Evolutionary conservation across 2,329 filamentous ascomycete genomes (phyloP).

Genomic region (Aspergillus spinulosporus): DNA sequence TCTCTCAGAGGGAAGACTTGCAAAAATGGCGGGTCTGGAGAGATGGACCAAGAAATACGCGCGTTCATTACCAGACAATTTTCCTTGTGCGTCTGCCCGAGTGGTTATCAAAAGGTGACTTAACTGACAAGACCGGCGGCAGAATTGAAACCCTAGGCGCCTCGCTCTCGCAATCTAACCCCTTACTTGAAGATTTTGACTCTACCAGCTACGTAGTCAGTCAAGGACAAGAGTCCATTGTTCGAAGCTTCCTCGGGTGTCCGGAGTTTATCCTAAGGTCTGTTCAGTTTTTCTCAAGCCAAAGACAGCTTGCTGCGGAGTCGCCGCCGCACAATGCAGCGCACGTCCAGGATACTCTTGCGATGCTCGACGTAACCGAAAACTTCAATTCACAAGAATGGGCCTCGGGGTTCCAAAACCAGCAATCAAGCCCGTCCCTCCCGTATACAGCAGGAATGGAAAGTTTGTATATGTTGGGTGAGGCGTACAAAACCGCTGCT

Average conservation of each 20-base stretch:
- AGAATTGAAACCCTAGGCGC: constrained; percentile 37
- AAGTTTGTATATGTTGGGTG: not conserved
- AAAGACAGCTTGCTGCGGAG: constrained; percentile 25
- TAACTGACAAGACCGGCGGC: not conserved
- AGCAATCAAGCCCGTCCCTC: not conserved
- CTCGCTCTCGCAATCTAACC: constrained; percentile 31
- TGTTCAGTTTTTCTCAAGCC: constrained; percentile 30
- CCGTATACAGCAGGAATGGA: not conserved
- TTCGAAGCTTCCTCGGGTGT: constrained; percentile 38
- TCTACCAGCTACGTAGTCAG: constrained; percentile 17
- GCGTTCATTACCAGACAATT: constrained; percentile 32
- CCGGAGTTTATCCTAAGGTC: constrained; percentile 33
- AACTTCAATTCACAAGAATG: constrained; percentile 30
- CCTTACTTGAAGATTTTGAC: constrained; percentile 25
- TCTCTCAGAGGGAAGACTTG: not conserved
- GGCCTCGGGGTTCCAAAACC: constrained; percentile 23
- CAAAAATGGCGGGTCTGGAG: constrained; percentile 20
- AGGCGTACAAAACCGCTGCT: constrained; percentile 5
- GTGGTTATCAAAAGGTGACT: too few species aligned
- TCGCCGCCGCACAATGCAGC: too few species aligned
- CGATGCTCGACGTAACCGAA: constrained; percentile 23
- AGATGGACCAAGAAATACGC: constrained; percentile 30
- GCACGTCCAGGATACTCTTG: constrained; percentile 16
- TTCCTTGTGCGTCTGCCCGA: constrained; percentile 25
- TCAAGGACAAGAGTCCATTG: constrained; percentile 15